Evolutionary conservation across 345 rosid species (phyloP), one percentile per base, ranked within the genome.

Genomic region (Corchorus capsularis): DNA sequence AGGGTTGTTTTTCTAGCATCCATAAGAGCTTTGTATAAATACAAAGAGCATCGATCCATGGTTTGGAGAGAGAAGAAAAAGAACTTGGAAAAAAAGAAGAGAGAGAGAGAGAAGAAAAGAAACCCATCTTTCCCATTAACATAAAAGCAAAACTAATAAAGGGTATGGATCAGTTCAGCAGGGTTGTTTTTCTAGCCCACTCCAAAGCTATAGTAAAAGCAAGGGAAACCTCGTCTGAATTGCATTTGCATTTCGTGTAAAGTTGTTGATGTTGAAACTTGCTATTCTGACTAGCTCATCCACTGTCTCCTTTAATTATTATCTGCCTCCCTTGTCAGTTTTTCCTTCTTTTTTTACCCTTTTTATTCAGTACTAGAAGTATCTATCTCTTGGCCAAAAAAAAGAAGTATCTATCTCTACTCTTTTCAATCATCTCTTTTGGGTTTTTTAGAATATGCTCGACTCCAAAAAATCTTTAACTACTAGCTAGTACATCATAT

Each of bases 231-330:
- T 67, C n/a, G 55, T 67, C 55, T 67, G 55, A 67, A 67, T 20
- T 46, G 71, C 71, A 47, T 67, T 67, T 20, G 55, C 71, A 67
- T 67, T 46, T 67, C 55, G 34, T 46, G 19, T 67, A 67, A 67
- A 67, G 71, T 46, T 46, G 4, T 6, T 46, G 55, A 67, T 22
- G 39, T 22, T 67, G 55, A 46, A 67, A 67, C 11, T 46, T 67
- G 16, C 37, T 10, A 12, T 11, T 45, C 35, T n/a, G 32, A 64
- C 5, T 41, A 61, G 65, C 9, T 61, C 41, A 32, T 32, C 15
- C 63, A 59, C 63, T 59, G 5, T 39, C 43, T 35, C 62, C 35
- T 27, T 27, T 22, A 27, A 27, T 59, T 27, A 32, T 39, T 39
- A 3, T 39, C 12, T 27, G 8, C 11, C 63, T 57, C 37, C 20